Base-by-base conservation (phyloP, 2,329 filamentous ascomycete genomes). In the Cordyceps pruinosa region DNA sequence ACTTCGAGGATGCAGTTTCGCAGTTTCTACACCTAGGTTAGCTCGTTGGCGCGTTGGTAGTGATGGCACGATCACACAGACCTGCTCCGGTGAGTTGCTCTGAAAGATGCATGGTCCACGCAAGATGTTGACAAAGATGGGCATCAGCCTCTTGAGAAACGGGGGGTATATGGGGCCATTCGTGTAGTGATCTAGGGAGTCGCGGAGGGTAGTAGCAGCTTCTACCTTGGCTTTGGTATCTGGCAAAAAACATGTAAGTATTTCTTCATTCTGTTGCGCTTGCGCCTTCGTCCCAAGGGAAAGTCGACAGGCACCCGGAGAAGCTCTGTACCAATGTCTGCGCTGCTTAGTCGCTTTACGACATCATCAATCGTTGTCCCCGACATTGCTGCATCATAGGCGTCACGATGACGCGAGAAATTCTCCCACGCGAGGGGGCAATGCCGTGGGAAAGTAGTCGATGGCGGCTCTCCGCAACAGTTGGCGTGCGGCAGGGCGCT, bases 1-100 rank as follows among this genome's bases (percentile, higher is more conserved):
- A 97, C 96, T 73, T 99, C 95, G 64, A 99, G 86, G 49, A 96
- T 83, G 70, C 89, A 95, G 70, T 94, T 94, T 62, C 94, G 90
- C 63, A 99, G 78, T 83, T 91, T 95, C 85, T 90, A 64, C 41
- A 57, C 19, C 6, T 2, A 13, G 2, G 55, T 70, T 58, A 69
- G 30, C 41, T 35, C 26, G 21, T n/a, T 9, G 17, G 13, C 9
- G 21, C 30, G 28, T 32, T 3, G 15, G 4, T 6, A 45, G 46
- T 47, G 12, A 17, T 5, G 28, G 21, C 10, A 21, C 30, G 7
- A 17, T 44, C 37, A 9, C 26, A 46, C 81, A 69, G 72, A 91
- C 88, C 80, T 97, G 94, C 69, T 99, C 94, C 53, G 85, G 81
- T 2, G 90, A 95, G 66, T 87, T 90, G 70, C 89, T 96, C 65